Evolutionary conservation across 140 eudicot genomes (phyloP).

Genomic region (Ambrosia hybrid): DNA sequence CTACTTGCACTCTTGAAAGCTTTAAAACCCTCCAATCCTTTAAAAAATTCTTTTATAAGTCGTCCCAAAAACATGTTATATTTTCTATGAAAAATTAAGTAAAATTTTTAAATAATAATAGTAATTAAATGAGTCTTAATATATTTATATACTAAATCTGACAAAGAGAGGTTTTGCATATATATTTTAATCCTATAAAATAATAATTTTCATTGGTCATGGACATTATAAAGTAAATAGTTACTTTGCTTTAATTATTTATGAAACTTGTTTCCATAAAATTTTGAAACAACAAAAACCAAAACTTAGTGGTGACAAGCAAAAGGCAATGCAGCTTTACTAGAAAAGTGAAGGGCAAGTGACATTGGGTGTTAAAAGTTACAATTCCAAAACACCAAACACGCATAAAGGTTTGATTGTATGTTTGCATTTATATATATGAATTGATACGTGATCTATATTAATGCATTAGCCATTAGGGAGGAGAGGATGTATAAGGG

Average conservation of each 20-base stretch:
- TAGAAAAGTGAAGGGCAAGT: conserved; percentile 32
- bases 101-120: background rate
- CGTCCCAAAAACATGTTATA: background rate
- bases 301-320: conserved; percentile 34
- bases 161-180: too few species aligned
- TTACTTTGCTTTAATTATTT: background rate
- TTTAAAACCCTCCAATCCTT: too few species aligned
- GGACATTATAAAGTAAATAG: background rate
- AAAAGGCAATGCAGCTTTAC: conserved; percentile 34
- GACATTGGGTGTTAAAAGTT: conserved; percentile 33
- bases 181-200: background rate
- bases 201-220: background rate
- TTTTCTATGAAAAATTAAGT: background rate
- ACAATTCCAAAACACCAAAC: conserved; percentile 24
- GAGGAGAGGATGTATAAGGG: too few species aligned
- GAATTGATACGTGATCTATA: background rate
- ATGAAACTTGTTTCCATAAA: background rate
- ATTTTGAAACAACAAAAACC: conserved; percentile 8
- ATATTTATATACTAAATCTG: too few species aligned
- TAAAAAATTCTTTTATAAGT: background rate
- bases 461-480: too few species aligned
- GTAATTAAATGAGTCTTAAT: background rate
- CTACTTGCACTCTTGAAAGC: too few species aligned
- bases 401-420: conserved; percentile 22
- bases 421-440: background rate